Conservation (phyloP, 2,329 filamentous ascomycete species). For the Drechslerella coelobrocha region DNA sequence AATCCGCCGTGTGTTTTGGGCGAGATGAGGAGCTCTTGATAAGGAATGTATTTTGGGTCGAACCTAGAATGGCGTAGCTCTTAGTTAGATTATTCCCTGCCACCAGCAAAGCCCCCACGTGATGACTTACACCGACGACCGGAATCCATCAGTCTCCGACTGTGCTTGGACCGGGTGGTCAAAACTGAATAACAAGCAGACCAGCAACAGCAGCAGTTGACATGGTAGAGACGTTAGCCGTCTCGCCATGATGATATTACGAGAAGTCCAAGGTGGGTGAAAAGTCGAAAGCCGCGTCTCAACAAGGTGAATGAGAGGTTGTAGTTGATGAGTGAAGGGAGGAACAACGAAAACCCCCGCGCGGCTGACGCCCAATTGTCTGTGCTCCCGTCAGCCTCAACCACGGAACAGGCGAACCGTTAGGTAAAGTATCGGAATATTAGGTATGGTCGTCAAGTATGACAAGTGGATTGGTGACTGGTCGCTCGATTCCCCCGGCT, state of each 20-base stretch:
- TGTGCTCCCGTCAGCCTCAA: too few relatives aligned
- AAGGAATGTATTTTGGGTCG: constrained; percentile 54
- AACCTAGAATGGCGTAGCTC: constrained; percentile 36
- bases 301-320: background rate
- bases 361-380: too few relatives aligned
- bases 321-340: background rate
- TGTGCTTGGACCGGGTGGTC: constrained; percentile 31
- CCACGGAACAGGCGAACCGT: too few relatives aligned
- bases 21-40: constrained; percentile 51
- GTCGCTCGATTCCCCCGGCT: too few relatives aligned
- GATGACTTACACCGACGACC: constrained; percentile 39
- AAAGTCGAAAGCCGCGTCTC: background rate
- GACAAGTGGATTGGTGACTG: background rate
- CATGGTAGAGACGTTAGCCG: constrained; percentile 27
- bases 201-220: constrained; percentile 20
- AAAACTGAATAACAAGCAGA: constrained; percentile 27
- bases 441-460: background rate
- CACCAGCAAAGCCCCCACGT: background rate
- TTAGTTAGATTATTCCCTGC: constrained; percentile 4
- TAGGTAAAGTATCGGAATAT: too few relatives aligned
- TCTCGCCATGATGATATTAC: constrained; percentile 30
- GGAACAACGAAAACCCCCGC: background rate
- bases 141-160: constrained; percentile 38
- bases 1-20: constrained; percentile 52
- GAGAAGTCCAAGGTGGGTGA: constrained; percentile 8